Base-by-base conservation (phyloP, 2,329 filamentous ascomycete genomes). In the Clarireedia monteithiana region DNA sequence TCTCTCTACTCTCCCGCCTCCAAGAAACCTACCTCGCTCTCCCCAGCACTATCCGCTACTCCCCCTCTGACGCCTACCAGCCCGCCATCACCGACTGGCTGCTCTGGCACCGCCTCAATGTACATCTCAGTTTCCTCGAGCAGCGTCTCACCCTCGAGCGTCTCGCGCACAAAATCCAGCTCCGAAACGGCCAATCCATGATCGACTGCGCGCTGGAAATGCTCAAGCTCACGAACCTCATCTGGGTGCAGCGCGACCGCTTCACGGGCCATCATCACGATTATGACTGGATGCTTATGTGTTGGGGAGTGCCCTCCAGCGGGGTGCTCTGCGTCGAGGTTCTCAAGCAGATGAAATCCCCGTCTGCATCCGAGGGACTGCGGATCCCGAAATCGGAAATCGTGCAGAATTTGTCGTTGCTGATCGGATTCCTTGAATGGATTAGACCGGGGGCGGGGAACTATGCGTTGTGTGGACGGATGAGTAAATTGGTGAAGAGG, bases 91-190 rank as follows among this genome's bases (percentile, higher is more conserved):
- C 70, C 0, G 59, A 68, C 0, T 63, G 66, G 0, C 58, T 78
- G 0, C 77, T 77, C 51, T 69, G 71, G 5, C 69, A 76, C 2
- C 72, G 79, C 14, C 64, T 82, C 1, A 66, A 23, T n/a, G 48
- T 79, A 1, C 71, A 72, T 2, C 70, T 82, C 2, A 73, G 77
- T 23, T 75, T 80, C 47, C 67, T 82, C 0, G 77, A 83, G 44
- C 83, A 83, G 40, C 70, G 80, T 2, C 83, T 85, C 56, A 74
- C 85, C 9, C 69, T 83, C 5, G 78, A 84, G 55, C 72, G 82
- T 15, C 72, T 84, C 0, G 67, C 84, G 7, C 71, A 78, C 23
- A 79, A 77, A 17, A 70, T 72, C 0, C 66, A 72, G 12, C 61
- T 67, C 0, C 69, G 72, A 7, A 67, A 72, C 7, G 71, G 71